phyloP scores from a whole-genome alignment of 306 rosid genomes.

The Prinsepia uniflora region DNA sequence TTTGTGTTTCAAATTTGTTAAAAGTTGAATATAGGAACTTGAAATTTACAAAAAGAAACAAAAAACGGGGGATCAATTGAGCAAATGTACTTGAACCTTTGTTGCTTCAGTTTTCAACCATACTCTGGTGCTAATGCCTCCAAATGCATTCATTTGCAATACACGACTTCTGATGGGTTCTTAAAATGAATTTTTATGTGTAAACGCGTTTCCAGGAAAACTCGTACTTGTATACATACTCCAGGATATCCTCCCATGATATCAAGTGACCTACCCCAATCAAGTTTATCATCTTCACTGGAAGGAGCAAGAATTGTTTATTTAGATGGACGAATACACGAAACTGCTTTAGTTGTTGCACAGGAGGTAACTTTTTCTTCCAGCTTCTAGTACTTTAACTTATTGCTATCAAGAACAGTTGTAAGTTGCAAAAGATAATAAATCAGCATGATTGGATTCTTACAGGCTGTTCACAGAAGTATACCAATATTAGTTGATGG shows the following conservation, averaged over 20 bases:
- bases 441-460: conserved; percentile 28
- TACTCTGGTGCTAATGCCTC: no score
- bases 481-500: conserved; percentile 78
- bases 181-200: no score
- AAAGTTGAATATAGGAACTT: no score
- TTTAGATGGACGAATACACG: conserved; percentile 56
- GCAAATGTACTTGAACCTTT: no score
- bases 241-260: conserved; percentile 80
- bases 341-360: conserved; percentile 74
- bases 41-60: no score
- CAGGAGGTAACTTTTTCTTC: conserved; percentile 57
- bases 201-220: conserved; percentile 46
- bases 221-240: conserved; percentile 81
- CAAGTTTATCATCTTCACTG: conserved; percentile 57
- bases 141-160: no score
- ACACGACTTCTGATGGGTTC: no score
- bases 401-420: conserved; percentile 5
- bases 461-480: conserved; percentile 61
- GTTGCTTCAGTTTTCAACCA: no score
- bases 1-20: neutral
- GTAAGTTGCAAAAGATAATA: conserved; percentile 1
- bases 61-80: no score
- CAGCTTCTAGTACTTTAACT: conserved; percentile 11
- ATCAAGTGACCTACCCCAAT: conserved; percentile 57
- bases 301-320: conserved; percentile 73